Base-by-base conservation (phyloP, 768 basidiomycete genomes). In the Amanita rubescens region DNA sequence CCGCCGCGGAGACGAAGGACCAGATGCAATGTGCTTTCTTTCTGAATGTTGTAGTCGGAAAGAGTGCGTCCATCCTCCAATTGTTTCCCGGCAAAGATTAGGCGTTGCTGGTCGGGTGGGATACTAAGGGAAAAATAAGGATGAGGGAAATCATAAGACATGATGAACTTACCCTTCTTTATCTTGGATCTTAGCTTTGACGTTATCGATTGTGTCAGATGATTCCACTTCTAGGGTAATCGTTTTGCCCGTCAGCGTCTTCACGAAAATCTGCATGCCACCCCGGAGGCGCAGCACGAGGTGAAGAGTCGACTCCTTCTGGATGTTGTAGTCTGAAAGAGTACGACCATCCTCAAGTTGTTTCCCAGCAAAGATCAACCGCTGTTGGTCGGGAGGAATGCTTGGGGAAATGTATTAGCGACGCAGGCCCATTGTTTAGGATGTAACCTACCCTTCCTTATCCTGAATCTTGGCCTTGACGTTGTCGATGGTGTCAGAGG, bases 141-240 rank as follows among this genome's bases (percentile, higher is more conserved):
- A 58, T 63, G 43, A 62, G 8, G 57, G 52, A 33, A 34, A 37
- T 41, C 20, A 49, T 10, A 22, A 22, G 27, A 42, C 33, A 24
- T n/a, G 41, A 38, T 15, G 37, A 15, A 11, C 79, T 63, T 57
- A 83, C 85, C 83, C 84, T 67, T 90, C 89, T 75, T 91, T 90
- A 72, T 91, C 88, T 69, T 91, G 88, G 62, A 90, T 90, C 80
- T 90, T 90, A 62, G 83, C 79, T 72, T 83, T 84, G 49, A 84
- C 82, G 51, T 84, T 83, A 61, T 84, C 81, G 56, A 84, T 84
- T 56, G 82, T 84, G 64, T 84, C 81, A 3, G 81, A 83, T 42
- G 81, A 82, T 69, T 84, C 83, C 46, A 84, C 82, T 74, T 84
- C 84, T 53, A 84, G 79, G 50, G 83, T 85, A 69, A 86, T 85